Evolutionary conservation across 495 filamentous ascomycete genomes (phyloP).

Genomic region (Letharia columbiana): DNA sequence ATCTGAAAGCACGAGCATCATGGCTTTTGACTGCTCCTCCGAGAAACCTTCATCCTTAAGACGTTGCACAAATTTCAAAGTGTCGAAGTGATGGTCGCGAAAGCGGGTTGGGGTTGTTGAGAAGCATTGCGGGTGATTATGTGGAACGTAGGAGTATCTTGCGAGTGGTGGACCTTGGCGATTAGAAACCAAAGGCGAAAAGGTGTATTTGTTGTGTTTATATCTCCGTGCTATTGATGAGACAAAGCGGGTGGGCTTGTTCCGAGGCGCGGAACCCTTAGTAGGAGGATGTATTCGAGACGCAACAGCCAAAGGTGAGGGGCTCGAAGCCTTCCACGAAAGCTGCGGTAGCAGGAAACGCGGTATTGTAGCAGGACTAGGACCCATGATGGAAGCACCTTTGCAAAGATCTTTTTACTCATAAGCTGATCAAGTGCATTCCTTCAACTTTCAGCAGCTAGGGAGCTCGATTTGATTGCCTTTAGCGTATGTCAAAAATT

Average conservation of each 20-base stretch:
- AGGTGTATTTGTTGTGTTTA: background rate
- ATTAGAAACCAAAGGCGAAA: background rate
- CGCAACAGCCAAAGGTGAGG: background rate
- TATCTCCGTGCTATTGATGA: conserved; percentile 10
- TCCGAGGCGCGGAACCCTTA: background rate
- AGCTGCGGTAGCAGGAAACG: conserved; percentile 24
- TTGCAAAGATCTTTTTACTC: background rate
- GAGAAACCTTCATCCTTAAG: conserved; percentile 88
- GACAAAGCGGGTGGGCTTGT: conserved; percentile 1
- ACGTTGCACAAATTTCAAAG: conserved; percentile 89
- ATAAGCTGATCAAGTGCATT: background rate
- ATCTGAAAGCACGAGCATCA: conserved; percentile 96
- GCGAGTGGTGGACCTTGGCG: background rate
- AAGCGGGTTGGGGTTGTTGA: conserved; percentile 52
- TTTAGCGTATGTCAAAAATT: too few relatives aligned
- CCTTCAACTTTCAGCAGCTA: background rate
- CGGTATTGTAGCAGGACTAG: conserved; percentile 16
- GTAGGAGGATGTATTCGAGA: background rate
- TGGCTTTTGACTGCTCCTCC: conserved; percentile 86
- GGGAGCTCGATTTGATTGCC: too few relatives aligned
- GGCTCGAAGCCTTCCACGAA: conserved; percentile 17
- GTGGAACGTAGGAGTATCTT: background rate
- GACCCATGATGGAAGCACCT: conserved; percentile 7
- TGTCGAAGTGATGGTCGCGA: conserved; percentile 95
- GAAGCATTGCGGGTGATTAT: conserved; percentile 39